phyloP scores from a whole-genome alignment of 148 eudicot species.

The Dysphania ambrosioides region DNA sequence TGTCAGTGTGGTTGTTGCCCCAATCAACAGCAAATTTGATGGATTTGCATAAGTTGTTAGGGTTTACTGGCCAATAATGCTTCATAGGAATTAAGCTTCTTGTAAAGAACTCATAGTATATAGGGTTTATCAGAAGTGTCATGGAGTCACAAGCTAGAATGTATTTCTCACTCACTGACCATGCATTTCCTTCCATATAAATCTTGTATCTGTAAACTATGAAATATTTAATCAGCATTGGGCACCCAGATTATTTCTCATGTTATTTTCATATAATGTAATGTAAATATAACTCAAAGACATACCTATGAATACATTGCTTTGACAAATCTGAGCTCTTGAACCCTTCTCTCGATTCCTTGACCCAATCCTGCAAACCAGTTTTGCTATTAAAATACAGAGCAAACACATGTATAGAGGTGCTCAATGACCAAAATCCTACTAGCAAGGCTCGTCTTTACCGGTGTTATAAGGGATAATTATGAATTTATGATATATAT shows the following conservation, averaged over 20 bases:
- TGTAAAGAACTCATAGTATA: constrained; percentile 55
- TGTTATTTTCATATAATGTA: no score
- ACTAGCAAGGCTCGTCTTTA: neutral
- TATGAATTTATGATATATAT: no score
- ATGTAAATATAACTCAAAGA: no score
- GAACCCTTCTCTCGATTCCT: constrained; percentile 47
- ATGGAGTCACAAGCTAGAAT: constrained; percentile 63
- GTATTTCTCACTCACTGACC: constrained; percentile 74
- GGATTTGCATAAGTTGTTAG: constrained; percentile 38
- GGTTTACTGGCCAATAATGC: constrained; percentile 62
- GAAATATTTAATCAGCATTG: no score
- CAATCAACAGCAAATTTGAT: constrained; percentile 63
- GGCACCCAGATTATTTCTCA: no score
- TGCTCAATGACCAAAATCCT: no score
- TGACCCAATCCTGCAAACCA: constrained; percentile 50
- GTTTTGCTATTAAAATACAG: neutral
- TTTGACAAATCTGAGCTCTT: constrained; percentile 50
- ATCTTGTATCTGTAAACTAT: constrained; percentile 73
- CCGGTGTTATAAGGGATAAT: no score
- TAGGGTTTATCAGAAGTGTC: constrained; percentile 42
- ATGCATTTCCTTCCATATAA: constrained; percentile 57
- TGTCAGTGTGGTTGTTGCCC: constrained; percentile 47
- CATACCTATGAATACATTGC: constrained; percentile 61
- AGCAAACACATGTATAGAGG: neutral
- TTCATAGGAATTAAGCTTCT: constrained; percentile 55